Evolutionary conservation across 2,329 filamentous ascomycete species (phyloP), one percentile per base, ranked within the genome.

Genomic region (Claviceps lovelessii): DNA sequence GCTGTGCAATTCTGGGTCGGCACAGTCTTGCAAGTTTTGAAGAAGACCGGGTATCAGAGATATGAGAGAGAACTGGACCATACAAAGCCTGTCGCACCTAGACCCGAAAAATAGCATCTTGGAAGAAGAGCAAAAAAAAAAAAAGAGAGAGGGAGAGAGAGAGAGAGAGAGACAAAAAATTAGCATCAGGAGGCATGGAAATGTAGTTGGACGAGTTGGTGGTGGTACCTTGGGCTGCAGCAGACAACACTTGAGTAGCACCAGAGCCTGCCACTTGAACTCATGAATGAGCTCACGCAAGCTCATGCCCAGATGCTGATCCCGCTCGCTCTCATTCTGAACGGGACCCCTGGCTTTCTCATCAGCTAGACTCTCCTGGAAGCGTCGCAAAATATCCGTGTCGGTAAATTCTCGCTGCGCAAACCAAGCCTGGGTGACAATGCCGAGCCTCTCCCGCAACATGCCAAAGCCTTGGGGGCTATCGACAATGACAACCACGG

Each of bases 101-200:
- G 91, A 90, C 58, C 93, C 90, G 64, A 97, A 98, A 73, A 98
- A 97, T 54, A 98, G 83, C 86, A 97, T 97, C 90, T 95, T 35
- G 2, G 13, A 2, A 10, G 6, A 17, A 31, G 5, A 23, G 3
- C 1, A 23, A 23, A 23, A 23, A 23, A 23, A 23, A 23, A 2
- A 13, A 2, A 10, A 10, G 15, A 31, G 5, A 23, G 3, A 23
- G 3, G 3, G 3, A 23, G 3, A 23, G 3, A 23, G 3, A 23
- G 3, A 23, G 3, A 23, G 3, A 23, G 3, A 23, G 23, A 23
- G 2, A 13, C 1, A 10, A 10, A 17, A 31, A 8, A 52, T 60
- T 33, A 56, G 56, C 47, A 23, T 51, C 29, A n/a, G 17, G 23
- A 42, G 3, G n/a, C 1, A n/a, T n/a, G 15, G 2, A 15, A 23